Percentiles rank a stretch among this genome's conserved stretches.
These are phyloP conservation scores for Auricularia cornea DNA, from an alignment of 768 basidiomycete genomes.

Conservation along the genomic window DNA sequence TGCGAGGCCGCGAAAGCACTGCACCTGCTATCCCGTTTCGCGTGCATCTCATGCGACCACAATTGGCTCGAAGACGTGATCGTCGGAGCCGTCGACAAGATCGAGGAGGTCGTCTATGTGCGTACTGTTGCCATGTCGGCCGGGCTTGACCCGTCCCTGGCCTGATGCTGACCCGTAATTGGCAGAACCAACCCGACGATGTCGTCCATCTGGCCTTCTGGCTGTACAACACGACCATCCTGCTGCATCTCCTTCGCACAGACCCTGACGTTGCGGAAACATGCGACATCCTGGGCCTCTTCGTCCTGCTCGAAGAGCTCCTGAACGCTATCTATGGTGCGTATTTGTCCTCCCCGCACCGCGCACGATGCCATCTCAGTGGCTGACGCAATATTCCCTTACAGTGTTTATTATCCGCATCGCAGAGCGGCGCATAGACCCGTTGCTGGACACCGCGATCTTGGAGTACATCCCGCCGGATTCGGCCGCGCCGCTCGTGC, in stretches of 20 bases:
- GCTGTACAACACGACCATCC: slow-evolving; percentile 84
- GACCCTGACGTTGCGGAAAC: slow-evolving; percentile 69
- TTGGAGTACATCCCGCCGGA: slow-evolving; percentile 77
- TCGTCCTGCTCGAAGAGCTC: slow-evolving; percentile 83
- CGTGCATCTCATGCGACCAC: slow-evolving; percentile 83
- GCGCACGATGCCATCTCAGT: slow-evolving; percentile 4
- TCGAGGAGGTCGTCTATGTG: slow-evolving; percentile 90
- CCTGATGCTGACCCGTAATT: neutral
- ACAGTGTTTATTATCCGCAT: slow-evolving; percentile 92
- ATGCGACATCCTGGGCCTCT: slow-evolving; percentile 77
- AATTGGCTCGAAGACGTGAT: slow-evolving; percentile 91
- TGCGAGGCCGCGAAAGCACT: slow-evolving; percentile 84
- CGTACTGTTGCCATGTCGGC: slow-evolving; percentile 25
- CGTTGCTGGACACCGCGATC: slow-evolving; percentile 70
- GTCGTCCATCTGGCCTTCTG: slow-evolving; percentile 85
- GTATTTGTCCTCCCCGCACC: slow-evolving; percentile 11
- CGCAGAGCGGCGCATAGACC: slow-evolving; percentile 82
- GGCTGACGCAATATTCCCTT: slow-evolving; percentile 7
- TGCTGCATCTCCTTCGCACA: slow-evolving; percentile 86
- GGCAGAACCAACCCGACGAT: slow-evolving; percentile 77
- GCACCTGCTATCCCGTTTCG: slow-evolving; percentile 87
- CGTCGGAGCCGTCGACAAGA: slow-evolving; percentile 81
- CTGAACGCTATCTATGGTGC: slow-evolving; percentile 91
- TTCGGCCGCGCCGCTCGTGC: slow-evolving; percentile 68
- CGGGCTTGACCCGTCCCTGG: neutral